A percentile compares a stretch with the other conserved stretches of the same genome.
Evolutionary conservation across 1,284 basidiomycete genomes (phyloP).

Genomic region (Ustilago vetiveriae): DNA sequence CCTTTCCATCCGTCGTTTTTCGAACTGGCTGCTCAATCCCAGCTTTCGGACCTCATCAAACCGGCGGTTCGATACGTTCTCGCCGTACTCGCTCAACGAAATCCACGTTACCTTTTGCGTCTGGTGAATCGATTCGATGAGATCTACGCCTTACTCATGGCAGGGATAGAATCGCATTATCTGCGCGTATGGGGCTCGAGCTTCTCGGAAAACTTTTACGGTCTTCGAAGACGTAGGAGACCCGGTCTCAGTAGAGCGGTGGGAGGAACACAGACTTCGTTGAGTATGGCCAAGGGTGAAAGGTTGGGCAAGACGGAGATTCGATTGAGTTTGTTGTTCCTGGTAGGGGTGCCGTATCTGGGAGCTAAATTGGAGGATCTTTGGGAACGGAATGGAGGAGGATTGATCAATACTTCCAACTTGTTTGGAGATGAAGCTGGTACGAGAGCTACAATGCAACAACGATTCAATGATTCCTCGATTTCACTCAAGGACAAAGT

Average conservation of each 20-base stretch:
- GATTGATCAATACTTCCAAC: constrained; percentile 72
- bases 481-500: background rate
- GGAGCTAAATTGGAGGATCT: constrained; percentile 88
- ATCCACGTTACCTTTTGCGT: constrained; percentile 89
- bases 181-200: constrained; percentile 81
- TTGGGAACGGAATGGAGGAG: constrained; percentile 88
- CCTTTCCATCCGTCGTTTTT: constrained; percentile 85
- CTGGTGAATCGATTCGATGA: constrained; percentile 96
- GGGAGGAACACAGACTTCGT: too few relatives aligned
- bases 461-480: too few relatives aligned
- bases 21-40: constrained; percentile 94
- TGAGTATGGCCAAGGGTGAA: constrained; percentile 25
- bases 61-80: constrained; percentile 95
- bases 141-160: constrained; percentile 87
- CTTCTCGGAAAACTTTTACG: constrained; percentile 93
- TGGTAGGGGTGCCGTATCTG: constrained; percentile 89
- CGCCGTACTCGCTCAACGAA: constrained; percentile 88
- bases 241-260: constrained; percentile 70
- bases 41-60: constrained; percentile 88
- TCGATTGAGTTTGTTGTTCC: constrained; percentile 28
- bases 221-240: constrained; percentile 79
- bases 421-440: constrained; percentile 69
- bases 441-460: background rate
- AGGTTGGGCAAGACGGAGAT: constrained; percentile 44
- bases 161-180: constrained; percentile 89